Percentiles rank a stretch among this genome's conserved stretches.
phyloP scores from a whole-genome alignment of 805 yeast genomes.

The Kazachstania bromeliacearum region DNA sequence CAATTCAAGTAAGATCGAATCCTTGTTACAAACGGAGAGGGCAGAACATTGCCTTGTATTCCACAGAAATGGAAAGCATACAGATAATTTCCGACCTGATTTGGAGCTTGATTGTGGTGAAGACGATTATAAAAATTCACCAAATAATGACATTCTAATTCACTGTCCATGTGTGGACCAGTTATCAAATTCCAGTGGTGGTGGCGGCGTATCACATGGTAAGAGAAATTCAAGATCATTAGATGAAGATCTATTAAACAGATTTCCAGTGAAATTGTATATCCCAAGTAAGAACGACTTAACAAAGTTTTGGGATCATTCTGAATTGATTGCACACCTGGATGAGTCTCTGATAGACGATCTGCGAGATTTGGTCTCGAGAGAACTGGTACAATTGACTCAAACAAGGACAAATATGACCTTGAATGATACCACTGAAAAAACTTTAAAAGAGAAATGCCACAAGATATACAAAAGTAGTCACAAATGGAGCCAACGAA shows the following conservation, averaged over 20 bases:
- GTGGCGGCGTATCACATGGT: too few species aligned
- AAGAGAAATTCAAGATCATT: background rate
- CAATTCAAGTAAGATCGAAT: constrained; percentile 16
- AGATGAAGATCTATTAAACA: background rate
- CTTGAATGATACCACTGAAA: background rate
- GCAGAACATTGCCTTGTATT: constrained; percentile 26
- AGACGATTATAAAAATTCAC: constrained; percentile 1
- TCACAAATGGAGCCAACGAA: too few species aligned
- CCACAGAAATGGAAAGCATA: constrained; percentile 15
- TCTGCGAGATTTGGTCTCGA: background rate
- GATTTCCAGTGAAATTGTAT: background rate
- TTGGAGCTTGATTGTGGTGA: constrained; percentile 17
- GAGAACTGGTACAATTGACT: background rate
- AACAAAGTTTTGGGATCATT: constrained; percentile 1
- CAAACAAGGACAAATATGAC: background rate
- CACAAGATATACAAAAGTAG: constrained; percentile 1
- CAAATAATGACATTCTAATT: background rate
- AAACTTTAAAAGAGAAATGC: constrained; percentile 1
- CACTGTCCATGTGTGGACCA: background rate
- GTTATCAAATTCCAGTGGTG: too few species aligned
- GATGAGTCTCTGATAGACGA: background rate
- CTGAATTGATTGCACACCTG: background rate
- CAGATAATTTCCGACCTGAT: constrained; percentile 21
- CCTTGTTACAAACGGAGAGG: constrained; percentile 16
- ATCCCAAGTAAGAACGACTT: background rate